These are phyloP conservation scores for Candida rishiriensis DNA, from an alignment of 805 yeast genomes.

Conservation along the genomic window DNA sequence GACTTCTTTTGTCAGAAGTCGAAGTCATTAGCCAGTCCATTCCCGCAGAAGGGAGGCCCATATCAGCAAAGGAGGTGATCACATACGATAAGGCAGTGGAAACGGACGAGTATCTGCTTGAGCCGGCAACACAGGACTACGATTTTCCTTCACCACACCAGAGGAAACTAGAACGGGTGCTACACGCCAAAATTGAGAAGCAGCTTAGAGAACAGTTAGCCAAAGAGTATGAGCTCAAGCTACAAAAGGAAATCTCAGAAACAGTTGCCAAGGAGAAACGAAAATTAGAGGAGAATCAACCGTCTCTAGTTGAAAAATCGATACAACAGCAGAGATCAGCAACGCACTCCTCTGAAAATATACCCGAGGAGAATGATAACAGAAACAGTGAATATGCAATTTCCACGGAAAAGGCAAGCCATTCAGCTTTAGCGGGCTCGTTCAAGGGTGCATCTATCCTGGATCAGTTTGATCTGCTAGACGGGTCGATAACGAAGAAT, in stretches of 20 bases:
- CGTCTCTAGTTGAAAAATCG: not conserved
- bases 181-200: conserved; percentile 9
- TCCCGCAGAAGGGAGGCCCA: no score
- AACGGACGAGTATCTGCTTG: conserved; percentile 7
- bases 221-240: conserved; percentile 3
- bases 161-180: conserved; percentile 9
- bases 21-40: not conserved
- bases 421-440: not conserved
- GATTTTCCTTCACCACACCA: conserved; percentile 3
- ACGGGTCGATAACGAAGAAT: conserved; percentile 3
- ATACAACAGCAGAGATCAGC: conserved; percentile 3
- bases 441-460: conserved; percentile 1
- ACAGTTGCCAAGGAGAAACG: not conserved
- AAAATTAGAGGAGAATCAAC: not conserved
- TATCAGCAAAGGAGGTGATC: not conserved
- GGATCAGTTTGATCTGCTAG: conserved; percentile 1
- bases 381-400: conserved; percentile 23
- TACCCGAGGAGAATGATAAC: conserved; percentile 24
- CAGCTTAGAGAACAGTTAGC: conserved; percentile 6
- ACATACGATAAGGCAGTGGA: conserved; percentile 20
- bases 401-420: not conserved
- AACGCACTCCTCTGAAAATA: conserved; percentile 3
- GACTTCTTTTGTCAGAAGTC: no score
- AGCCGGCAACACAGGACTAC: conserved; percentile 3
- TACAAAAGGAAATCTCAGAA: not conserved